Conservation (phyloP, 1,139 yeast genomes). For the Hemisphaericaspora xylanilytica region DNA sequence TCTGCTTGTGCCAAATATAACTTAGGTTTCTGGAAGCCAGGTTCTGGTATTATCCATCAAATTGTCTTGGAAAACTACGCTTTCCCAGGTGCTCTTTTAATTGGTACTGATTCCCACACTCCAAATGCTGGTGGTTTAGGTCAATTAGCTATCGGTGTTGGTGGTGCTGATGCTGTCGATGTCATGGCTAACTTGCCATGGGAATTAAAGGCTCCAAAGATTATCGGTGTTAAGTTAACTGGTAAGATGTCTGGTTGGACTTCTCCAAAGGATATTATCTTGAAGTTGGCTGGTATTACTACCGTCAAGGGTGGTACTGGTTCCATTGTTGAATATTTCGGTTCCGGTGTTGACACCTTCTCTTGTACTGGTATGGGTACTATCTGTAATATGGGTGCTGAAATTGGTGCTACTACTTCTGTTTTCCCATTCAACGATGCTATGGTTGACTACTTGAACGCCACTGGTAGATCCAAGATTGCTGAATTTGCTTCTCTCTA, state of each 20-base stretch:
- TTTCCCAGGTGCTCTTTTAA: constrained; percentile 95
- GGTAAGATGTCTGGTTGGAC: constrained; percentile 98
- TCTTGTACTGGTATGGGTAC: constrained; percentile 99
- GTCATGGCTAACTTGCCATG: constrained; percentile 94
- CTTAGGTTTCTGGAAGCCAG: constrained; percentile 99
- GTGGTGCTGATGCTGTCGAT: constrained; percentile 99
- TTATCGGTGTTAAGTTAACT: constrained; percentile 93
- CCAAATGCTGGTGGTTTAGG: constrained; percentile 99
- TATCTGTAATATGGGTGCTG: constrained; percentile 99
- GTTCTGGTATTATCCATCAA: constrained; percentile 98
- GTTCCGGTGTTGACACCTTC: constrained; percentile 93
- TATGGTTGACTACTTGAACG: constrained; percentile 84
- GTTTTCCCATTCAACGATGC: constrained; percentile 95
- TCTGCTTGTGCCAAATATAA: constrained; percentile 95
- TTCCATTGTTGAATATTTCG: constrained; percentile 94
- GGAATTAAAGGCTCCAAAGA: constrained; percentile 99
- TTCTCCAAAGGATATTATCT: constrained; percentile 96
- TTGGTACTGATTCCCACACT: constrained; percentile 98
- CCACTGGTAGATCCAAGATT: constrained; percentile 82
- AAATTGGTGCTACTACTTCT: constrained; percentile 98
- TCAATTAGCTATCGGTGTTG: constrained; percentile 98
- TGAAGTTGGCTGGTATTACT: constrained; percentile 92
- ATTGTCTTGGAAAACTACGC: constrained; percentile 96
- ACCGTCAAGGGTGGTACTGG: constrained; percentile 99
- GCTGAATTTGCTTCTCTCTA: constrained; percentile 77